Base-by-base conservation (phyloP, 2,329 filamentous ascomycete species). In the Aureobasidium melanogenum region DNA sequence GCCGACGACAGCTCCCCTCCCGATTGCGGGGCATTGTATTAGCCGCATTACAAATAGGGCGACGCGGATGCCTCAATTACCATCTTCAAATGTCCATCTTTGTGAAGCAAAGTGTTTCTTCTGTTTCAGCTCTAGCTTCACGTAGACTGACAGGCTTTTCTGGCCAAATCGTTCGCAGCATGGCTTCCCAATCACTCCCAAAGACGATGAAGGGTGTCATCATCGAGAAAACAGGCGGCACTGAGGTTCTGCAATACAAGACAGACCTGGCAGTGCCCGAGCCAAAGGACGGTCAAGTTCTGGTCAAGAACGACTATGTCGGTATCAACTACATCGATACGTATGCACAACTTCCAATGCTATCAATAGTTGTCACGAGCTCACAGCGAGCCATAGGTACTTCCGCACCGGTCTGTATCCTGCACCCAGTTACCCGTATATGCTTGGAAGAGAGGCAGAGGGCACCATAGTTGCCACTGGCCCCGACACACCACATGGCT, bases 311-410 rank as follows among this genome's bases (percentile, higher is more conserved):
- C 74, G 84, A 87, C 65, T 88, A 83, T 71, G 80, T 88, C 52
- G 92, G 91, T 63, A 79, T 96, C 64, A 96, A 96, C 76, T 96
- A 83, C 76, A 95, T 96, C 69, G 92, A 96, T 75, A 96, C 83
- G 81, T 85, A 73, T 68, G 76, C 24, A 56, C 9, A 32, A 28
- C 2, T 61, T 34, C 51, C 39, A 51, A 12, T 57, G 30, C 12
- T 36, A 3, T 36, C 32, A 28, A 64, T 52, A 64, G 8, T 6
- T 9, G 17, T 19, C 22, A 19, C 44, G 14, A 26, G 52, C 44
- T 26, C 38, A 34, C 50, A 48, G 19, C 14, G 15, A 30, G 36
- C 14, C 22, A 58, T 64, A 85, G 81, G 41, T 96, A 96, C 76
- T 95, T 92, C 82, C 90, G 92, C 72, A 85, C 82, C 14, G 92